Percentiles rank a stretch among this genome's conserved stretches.
These are phyloP conservation scores for Pilasporangium apinafurcum DNA, from an alignment of 352 stramenopile genomes.

Conservation along the genomic window DNA sequence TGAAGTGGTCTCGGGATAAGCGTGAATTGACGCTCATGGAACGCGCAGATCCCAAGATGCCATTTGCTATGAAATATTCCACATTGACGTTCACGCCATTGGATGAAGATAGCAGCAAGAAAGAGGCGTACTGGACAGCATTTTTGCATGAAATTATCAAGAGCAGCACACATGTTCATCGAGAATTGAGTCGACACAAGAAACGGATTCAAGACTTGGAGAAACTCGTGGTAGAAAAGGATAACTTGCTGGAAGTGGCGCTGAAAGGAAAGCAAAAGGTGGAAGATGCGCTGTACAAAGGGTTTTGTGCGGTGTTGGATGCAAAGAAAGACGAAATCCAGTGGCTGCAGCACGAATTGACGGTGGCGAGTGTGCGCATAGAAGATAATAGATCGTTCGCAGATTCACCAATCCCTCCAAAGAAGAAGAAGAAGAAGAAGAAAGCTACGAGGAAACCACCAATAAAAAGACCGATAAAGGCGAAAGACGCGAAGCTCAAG, in stretches of 20 bases:
- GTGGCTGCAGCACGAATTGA: constrained; percentile 26
- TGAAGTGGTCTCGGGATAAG: constrained; percentile 30
- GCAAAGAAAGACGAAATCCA: constrained; percentile 59
- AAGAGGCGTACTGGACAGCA: constrained; percentile 12
- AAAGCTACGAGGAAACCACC: background rate
- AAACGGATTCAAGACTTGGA: constrained; percentile 21
- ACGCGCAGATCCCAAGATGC: constrained; percentile 4
- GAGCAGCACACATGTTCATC: constrained; percentile 1
- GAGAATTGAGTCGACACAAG: constrained; percentile 9
- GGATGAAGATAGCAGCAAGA: constrained; percentile 1
- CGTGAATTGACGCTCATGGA: constrained; percentile 46
- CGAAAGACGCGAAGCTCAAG: constrained; percentile 27
- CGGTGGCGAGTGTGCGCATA: constrained; percentile 3
- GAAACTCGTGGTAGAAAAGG: constrained; percentile 30
- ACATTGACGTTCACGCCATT: constrained; percentile 15
- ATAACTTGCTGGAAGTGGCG: constrained; percentile 30
- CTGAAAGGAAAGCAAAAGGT: constrained; percentile 31
- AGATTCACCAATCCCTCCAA: background rate
- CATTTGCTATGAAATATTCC: constrained; percentile 59
- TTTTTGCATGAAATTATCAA: constrained; percentile 25
- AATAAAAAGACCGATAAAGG: too few species aligned
- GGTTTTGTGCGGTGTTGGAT: constrained; percentile 48
- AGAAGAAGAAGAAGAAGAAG: background rate
- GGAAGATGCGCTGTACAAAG: constrained; percentile 31
- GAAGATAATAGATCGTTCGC: background rate